Base-by-base conservation (phyloP, 129 eudicot genomes). In the Saussurea involucrata region DNA sequence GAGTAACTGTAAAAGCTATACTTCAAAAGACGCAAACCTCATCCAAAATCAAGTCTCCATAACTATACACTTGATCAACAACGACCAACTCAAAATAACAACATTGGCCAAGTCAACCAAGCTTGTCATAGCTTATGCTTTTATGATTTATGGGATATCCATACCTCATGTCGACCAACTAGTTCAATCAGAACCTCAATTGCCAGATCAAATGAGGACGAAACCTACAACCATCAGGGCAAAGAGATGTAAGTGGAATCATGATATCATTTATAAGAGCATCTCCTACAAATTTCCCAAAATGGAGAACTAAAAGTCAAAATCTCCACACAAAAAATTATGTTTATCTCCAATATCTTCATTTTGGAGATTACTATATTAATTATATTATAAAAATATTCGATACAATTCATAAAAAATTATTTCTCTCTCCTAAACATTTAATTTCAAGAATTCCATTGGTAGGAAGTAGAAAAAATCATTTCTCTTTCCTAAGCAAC, bases 161-260 rank as follows among this genome's bases (percentile, higher is more conserved):
- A 71, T 94, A 94, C 98, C 98, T 90, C 95, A 69, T 91, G 91
- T 36, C 88, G 96, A 77, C 88, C 84, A 78, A 91, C 91, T 21
- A 94, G 95, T 83, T 94, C 98, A 46, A 94, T 77, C 64, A 94
- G 92, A 84, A 94, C 96, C 84, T 94, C 98, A 84, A 89, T 68
- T 24, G 98, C 96, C 78, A 91, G 75, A 75, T 94, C 96, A 84
- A 94, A 88, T 76, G 93, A 86, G 68, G 91, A 91, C 63, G 81
- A 76, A 81, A 89, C 90, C 98, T 94, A 81, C 71, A 78, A 67
- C 13, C 72, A 85, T 79, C 68, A 29, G 20, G 9, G 11, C n/a
- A 76, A 70, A 68, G n/a, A 83, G 15, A 46, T 78, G 75, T 24
- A 49, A 57, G 73, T 78, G 69, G 53, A 44, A 28, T 63, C 34